A percentile compares a stretch with the other conserved stretches of the same genome.
These are phyloP conservation scores for Sporothrix mexicana DNA, from an alignment of 2,329 filamentous ascomycete species.

Conservation along the genomic window DNA sequence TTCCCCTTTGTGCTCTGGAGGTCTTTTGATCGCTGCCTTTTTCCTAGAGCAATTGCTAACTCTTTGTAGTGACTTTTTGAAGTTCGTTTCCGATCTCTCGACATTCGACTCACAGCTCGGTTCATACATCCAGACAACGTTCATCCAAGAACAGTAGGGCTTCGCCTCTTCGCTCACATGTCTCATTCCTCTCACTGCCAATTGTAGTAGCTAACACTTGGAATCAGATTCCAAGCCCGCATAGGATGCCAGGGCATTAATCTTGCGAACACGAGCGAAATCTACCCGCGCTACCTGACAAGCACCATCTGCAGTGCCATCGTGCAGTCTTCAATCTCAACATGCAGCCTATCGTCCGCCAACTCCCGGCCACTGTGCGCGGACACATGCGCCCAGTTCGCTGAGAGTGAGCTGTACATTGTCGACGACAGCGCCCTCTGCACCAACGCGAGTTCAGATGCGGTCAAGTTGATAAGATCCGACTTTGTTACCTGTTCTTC, in stretches of 20 bases:
- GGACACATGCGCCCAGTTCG: constrained; percentile 81
- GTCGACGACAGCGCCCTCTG: constrained; percentile 77
- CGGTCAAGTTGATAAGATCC: constrained; percentile 79
- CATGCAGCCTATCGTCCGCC: constrained; percentile 69
- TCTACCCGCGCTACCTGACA: constrained; percentile 92
- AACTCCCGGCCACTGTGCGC: constrained; percentile 81
- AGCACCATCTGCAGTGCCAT: constrained; percentile 93
- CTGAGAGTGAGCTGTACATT: constrained; percentile 86
- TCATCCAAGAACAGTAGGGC: constrained; percentile 75
- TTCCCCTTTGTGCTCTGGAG: background rate
- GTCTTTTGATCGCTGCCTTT: background rate
- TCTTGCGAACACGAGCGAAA: constrained; percentile 75
- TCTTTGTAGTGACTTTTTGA: constrained; percentile 75
- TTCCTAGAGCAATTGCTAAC: constrained; percentile 3
- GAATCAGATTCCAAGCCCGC: constrained; percentile 73
- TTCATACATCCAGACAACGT: constrained; percentile 74
- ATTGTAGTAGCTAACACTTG: background rate
- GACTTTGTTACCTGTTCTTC: constrained; percentile 91
- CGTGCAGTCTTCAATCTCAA: constrained; percentile 80
- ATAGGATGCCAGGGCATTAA: constrained; percentile 82
- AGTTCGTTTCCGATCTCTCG: constrained; percentile 74
- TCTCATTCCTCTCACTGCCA: background rate
- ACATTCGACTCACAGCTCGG: constrained; percentile 79
- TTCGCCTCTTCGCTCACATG: constrained; percentile 43
- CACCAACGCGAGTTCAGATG: constrained; percentile 66